Base-by-base conservation (phyloP, 208 protist species). In the Balamuthia mandrillaris region DNA sequence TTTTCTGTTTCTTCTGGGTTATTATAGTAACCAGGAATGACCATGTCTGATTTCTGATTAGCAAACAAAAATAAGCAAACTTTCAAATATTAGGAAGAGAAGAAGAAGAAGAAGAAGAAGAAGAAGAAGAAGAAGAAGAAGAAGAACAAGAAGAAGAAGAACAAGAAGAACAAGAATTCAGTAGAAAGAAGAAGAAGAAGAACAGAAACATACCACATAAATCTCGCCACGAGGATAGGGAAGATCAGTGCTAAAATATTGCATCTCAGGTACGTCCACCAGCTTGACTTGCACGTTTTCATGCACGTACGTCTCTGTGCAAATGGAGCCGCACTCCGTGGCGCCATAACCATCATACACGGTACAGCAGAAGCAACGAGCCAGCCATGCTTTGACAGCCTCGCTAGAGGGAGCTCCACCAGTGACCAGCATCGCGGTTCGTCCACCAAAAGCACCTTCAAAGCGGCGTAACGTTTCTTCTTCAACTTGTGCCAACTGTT, bases 231-330 rank as follows among this genome's bases (percentile, higher is more conserved):
- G 24, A 37, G 91, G 87, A 44, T 6, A 33, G 44, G 70, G 74
- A 7, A 41, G 51, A n/a, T 66, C 90, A 1, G 42, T 92, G 0
- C 54, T 35, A 18, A 79, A 87, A 61, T 96, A 96, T 24, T 92
- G 86, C 92, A 95, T 95, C 21, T 96, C 93, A 16, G 95, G 93
- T 9, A 84, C 94, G 85, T 97, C 95, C 2, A 92, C 91, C 5
- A 98, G 90, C 87, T 95, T 95, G 52, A 98, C 27, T 86, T 98
- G 49, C 18, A 39, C 31, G 60, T 68, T 29, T 68, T 35, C 29
- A 68, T 68, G 60, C 29, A 68, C 29, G 60, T 18, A 81, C 72
- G 47, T 44, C 27, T 75, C 52, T 21, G 65, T 75, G 9, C 41
- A 37, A n/a, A 75, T 75, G 65, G 65, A 44, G 12, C 65, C 65